Evolutionary conservation across 2,329 filamentous ascomycete genomes (phyloP), one percentile per base, ranked within the genome.

Genomic region (Aspergillus ibericus): DNA sequence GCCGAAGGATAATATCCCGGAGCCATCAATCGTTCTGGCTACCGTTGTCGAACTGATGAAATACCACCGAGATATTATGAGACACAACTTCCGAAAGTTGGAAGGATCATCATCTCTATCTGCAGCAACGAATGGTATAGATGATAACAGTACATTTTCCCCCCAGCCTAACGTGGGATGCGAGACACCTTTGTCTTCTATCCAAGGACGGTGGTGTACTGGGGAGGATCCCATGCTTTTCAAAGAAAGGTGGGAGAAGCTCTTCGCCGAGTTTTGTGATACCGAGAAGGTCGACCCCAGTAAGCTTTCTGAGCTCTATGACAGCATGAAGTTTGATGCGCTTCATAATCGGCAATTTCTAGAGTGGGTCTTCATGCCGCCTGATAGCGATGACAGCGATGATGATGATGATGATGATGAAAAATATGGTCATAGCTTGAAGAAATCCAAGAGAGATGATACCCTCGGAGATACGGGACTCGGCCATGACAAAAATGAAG

Each of bases 311-410:
- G 95, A 99, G 78, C 84, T 99, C 2, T 99, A 99, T 74, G 95
- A 99, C 75, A 98, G 93, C 18, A 98, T 99, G 95, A 99, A 99
- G 76, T 99, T 98, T 64, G 95, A 99, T 74, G 95, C 95, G 1
- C 82, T 99, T 13, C 96, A 99, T 77, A 99, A 99, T 72, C 88
- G 95, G 2, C 91, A 92, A 62, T 99, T 99, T 70, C 80, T 99
- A 4, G 95, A 99, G 75, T 98, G 95, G 91, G 89, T 97, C 0
- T 99, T 99, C 68, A 96, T 92, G 15, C 95, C 95, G 1, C 88
- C 91, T 34, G 88, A 86, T 68, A 83, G 82, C 59, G 91, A 96
- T 77, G 80, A 93, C 10, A 89, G 90, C 55, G 90, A 93, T 53
- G 87, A n/a, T n/a, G n/a, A n/a, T n/a, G n/a, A n/a, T n/a, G n/a